These are phyloP conservation scores for Blastobotrys petasosporus DNA, from an alignment of 1,139 yeast genomes.

Conservation along the genomic window DNA sequence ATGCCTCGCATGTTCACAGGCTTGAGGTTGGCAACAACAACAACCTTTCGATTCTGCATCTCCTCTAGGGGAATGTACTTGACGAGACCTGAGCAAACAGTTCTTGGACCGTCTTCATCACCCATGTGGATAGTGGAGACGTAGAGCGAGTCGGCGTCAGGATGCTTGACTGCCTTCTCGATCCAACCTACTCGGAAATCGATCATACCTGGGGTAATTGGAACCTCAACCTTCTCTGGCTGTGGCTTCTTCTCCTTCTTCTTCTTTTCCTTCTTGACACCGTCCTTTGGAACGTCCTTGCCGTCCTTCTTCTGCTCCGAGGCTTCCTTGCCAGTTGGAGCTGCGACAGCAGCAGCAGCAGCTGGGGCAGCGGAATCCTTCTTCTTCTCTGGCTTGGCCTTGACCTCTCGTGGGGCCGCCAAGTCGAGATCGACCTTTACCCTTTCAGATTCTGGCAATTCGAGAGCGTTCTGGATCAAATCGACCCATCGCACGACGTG, in stretches of 20 bases:
- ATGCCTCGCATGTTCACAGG: conserved; percentile 94
- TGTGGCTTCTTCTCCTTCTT: conserved; percentile 41
- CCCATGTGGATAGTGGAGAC: conserved; percentile 97
- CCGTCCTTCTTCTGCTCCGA: conserved; percentile 46
- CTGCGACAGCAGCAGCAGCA: conserved; percentile 31
- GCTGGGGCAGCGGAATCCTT: conserved; percentile 28
- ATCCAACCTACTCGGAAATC: conserved; percentile 96
- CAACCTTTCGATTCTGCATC: conserved; percentile 76
- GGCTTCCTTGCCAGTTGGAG: conserved; percentile 32
- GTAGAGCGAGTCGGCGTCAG: conserved; percentile 94
- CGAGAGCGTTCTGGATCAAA: conserved; percentile 59
- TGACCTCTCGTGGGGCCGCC: conserved; percentile 63
- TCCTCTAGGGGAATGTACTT: conserved; percentile 71
- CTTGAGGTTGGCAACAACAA: conserved; percentile 81
- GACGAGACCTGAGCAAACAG: conserved; percentile 93
- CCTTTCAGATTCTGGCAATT: conserved; percentile 50
- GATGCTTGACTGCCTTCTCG: conserved; percentile 94
- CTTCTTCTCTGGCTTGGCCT: conserved; percentile 53
- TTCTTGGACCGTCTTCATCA: conserved; percentile 94
- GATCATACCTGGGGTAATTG: conserved; percentile 74
- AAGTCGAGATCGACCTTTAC: conserved; percentile 53
- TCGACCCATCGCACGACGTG: conserved; percentile 92
- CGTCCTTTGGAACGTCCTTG: conserved; percentile 70
- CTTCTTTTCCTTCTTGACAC: conserved; percentile 70
- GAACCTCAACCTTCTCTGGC: conserved; percentile 49